phyloP scores from a whole-genome alignment of 495 filamentous ascomycete species.

The Astrothelium macrocarpum region DNA sequence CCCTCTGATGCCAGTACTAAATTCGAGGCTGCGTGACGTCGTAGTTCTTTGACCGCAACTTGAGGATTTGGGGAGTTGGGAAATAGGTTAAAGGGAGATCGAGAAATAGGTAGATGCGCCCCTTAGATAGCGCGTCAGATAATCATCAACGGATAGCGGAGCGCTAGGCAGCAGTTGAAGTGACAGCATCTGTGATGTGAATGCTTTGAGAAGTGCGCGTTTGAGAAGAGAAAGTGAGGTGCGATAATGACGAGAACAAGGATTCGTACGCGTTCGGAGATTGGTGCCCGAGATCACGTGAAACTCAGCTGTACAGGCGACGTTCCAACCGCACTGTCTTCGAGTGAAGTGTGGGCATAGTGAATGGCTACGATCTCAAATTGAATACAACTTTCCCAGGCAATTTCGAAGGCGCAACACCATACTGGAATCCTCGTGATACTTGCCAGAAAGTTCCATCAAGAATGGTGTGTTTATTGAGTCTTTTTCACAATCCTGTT shows the following conservation, averaged over 20 bases:
- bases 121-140: background rate
- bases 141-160: background rate
- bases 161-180: background rate
- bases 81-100: no score
- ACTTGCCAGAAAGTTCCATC: no score
- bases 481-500: no score
- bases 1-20: no score
- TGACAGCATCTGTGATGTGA: background rate
- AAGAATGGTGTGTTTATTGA: conserved; percentile 17
- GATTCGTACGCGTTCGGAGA: background rate
- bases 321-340: background rate
- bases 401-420: no score
- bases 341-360: background rate
- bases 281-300: background rate
- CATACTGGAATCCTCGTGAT: no score
- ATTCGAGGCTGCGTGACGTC: no score
- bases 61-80: no score
- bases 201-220: background rate
- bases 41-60: background rate
- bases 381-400: background rate
- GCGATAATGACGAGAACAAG: background rate
- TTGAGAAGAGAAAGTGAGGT: background rate
- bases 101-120: no score
- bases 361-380: background rate
- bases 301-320: background rate